Evolutionary conservation across 257 asterid genomes (phyloP).

Genomic region (Capsicum rhomboideum): DNA sequence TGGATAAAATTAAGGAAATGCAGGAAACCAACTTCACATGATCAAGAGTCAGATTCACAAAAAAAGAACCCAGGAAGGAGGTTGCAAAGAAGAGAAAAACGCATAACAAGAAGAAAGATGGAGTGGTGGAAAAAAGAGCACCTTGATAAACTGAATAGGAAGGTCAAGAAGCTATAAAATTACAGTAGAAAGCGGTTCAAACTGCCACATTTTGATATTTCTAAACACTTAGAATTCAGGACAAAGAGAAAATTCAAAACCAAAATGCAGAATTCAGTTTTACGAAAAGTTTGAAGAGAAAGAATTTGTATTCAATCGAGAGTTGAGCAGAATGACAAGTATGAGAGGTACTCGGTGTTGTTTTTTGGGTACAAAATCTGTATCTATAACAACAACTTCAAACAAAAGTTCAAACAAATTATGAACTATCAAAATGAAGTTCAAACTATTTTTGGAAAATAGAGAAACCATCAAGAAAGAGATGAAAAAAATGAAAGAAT

Average conservation of each 20-base stretch:
- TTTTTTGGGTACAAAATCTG: too few relatives aligned
- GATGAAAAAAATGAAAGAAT: too few relatives aligned
- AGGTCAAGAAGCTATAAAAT: constrained; percentile 6
- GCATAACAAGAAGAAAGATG: constrained; percentile 10
- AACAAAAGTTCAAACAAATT: too few relatives aligned
- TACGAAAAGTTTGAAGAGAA: constrained; percentile 17
- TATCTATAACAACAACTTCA: too few relatives aligned
- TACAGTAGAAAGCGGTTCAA: constrained; percentile 25
- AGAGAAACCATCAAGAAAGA: too few relatives aligned
- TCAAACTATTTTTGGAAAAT: too few relatives aligned
- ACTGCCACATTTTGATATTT: constrained; percentile 50
- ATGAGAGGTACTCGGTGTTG: too few relatives aligned
- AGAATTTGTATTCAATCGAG: constrained; percentile 50
- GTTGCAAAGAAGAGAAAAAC: constrained; percentile 28
- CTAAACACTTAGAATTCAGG: constrained; percentile 33
- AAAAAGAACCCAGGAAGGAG: constrained; percentile 26
- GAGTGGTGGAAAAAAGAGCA: constrained; percentile 36
- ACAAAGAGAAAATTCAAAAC: too few relatives aligned
- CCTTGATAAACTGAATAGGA: constrained; percentile 35
- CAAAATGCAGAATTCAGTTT: constrained; percentile 24
- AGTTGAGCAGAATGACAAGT: constrained; percentile 5
- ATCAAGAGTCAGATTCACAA: not conserved
- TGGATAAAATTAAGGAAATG: too few relatives aligned
- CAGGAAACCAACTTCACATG: too few relatives aligned
- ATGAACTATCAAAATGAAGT: too few relatives aligned